phyloP scores from a whole-genome alignment of 2,329 filamentous ascomycete genomes.

The Cytospora piceae region DNA sequence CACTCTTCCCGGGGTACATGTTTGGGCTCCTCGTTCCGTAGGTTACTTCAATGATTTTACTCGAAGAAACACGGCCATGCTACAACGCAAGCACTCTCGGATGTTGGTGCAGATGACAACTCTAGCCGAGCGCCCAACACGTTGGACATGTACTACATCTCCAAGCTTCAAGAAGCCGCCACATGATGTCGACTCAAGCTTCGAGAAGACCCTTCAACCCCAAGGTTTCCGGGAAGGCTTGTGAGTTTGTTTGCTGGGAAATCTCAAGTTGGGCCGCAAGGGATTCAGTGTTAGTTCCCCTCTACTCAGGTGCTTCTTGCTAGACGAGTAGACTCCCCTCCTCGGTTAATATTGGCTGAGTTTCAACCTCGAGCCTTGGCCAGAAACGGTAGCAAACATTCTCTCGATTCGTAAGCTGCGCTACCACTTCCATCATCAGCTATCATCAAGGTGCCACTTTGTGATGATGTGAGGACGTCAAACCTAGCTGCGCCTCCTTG shows the following conservation, averaged over 20 bases:
- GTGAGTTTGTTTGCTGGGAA: neutral
- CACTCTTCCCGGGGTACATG: no score
- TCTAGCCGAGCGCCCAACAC: neutral
- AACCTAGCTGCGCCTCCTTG: neutral
- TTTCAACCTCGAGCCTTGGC: neutral
- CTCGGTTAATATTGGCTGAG: neutral
- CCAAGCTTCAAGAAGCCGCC: neutral
- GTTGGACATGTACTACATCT: neutral
- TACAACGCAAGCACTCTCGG: neutral
- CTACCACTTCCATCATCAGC: neutral
- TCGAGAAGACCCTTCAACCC: no score
- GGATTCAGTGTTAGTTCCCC: neutral
- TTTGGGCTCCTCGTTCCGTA: no score
- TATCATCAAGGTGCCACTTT: neutral
- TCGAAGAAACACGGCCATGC: no score
- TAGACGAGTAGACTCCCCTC: neutral
- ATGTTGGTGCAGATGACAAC: neutral
- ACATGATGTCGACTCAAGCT: neutral
- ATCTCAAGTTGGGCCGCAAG: neutral
- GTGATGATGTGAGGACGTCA: neutral
- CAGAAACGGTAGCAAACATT: neutral
- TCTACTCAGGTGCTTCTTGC: neutral
- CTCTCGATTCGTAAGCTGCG: neutral
- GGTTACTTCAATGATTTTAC: no score
- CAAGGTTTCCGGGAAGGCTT: no score